Percentiles rank a stretch among this genome's conserved stretches.
phyloP scores from a whole-genome alignment of 2,329 filamentous ascomycete genomes.

The Fusarium pilosicola region DNA sequence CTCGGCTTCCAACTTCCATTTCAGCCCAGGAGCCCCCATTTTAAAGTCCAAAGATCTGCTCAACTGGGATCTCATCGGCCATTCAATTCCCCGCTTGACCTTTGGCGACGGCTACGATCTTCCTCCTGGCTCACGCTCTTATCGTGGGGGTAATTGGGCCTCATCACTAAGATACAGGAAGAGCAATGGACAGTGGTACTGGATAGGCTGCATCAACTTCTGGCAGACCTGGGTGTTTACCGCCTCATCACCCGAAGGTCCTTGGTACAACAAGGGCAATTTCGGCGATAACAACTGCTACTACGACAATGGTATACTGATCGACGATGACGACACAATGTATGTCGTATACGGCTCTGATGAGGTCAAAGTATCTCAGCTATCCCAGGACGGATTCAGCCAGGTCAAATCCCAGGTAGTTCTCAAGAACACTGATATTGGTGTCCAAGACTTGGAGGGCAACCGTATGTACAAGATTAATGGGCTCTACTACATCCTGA shows the following conservation, averaged over 20 bases:
- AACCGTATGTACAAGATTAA: constrained; percentile 65
- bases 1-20: constrained; percentile 66
- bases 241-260: constrained; percentile 52
- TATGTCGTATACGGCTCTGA: constrained; percentile 65
- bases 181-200: constrained; percentile 62
- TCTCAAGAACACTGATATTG: constrained; percentile 45
- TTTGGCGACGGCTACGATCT: constrained; percentile 63
- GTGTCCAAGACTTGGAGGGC: constrained; percentile 65
- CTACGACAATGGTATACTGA: constrained; percentile 67
- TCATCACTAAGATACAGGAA: constrained; percentile 62
- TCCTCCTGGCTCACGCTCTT: constrained; percentile 51
- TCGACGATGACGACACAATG: constrained; percentile 68
- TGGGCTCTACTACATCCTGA: constrained; percentile 62
- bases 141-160: constrained; percentile 66
- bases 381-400: constrained; percentile 59
- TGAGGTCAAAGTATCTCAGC: constrained; percentile 60
- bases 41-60: constrained; percentile 65
- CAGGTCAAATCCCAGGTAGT: constrained; percentile 58
- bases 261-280: constrained; percentile 54
- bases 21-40: constrained; percentile 65
- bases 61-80: constrained; percentile 59
- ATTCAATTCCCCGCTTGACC: constrained; percentile 56
- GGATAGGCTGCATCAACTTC: constrained; percentile 65
- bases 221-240: constrained; percentile 65
- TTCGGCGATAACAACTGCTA: constrained; percentile 57